phyloP scores from a whole-genome alignment of 306 rosid genomes.

The Vicia faba region DNA sequence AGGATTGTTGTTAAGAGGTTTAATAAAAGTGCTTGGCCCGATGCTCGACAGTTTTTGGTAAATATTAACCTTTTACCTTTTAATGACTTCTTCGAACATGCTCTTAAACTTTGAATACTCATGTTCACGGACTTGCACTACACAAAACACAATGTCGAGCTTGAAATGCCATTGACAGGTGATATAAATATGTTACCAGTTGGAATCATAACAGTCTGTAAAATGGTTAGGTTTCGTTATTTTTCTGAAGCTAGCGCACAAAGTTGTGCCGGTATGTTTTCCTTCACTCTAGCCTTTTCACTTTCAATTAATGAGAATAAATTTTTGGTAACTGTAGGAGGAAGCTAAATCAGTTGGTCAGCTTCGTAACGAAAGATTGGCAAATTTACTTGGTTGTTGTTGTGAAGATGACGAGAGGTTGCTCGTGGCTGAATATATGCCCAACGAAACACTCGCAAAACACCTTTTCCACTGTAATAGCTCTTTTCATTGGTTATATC shows the following conservation, averaged over 20 bases:
- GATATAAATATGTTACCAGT: background rate
- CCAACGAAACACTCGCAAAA: slow-evolving; percentile 75
- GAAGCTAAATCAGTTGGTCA: slow-evolving; percentile 82
- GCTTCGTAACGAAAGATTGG: slow-evolving; percentile 71
- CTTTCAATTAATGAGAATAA: slow-evolving; percentile 22
- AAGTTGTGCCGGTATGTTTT: slow-evolving; percentile 2
- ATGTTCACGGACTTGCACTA: slow-evolving; percentile 21
- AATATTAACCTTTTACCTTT: background rate
- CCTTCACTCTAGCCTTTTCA: slow-evolving; percentile 16
- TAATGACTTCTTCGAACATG: background rate
- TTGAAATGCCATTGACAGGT: background rate
- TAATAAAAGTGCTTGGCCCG: slow-evolving; percentile 84
- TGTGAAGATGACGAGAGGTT: slow-evolving; percentile 80
- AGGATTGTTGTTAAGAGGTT: slow-evolving; percentile 79
- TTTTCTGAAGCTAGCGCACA: slow-evolving; percentile 25
- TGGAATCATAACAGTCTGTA: background rate
- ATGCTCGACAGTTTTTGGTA: slow-evolving; percentile 74
- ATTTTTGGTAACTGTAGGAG: slow-evolving; percentile 51
- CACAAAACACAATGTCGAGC: background rate
- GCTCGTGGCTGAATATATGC: slow-evolving; percentile 81
- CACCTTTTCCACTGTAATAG: slow-evolving; percentile 78
- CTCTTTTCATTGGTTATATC: background rate
- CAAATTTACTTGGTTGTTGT: slow-evolving; percentile 77
- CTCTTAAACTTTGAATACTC: slow-evolving; percentile 2
- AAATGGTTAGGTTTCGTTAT: slow-evolving; percentile 9